Evolutionary conservation across 768 basidiomycete genomes (phyloP).

Genomic region (Termitomyces sp.): DNA sequence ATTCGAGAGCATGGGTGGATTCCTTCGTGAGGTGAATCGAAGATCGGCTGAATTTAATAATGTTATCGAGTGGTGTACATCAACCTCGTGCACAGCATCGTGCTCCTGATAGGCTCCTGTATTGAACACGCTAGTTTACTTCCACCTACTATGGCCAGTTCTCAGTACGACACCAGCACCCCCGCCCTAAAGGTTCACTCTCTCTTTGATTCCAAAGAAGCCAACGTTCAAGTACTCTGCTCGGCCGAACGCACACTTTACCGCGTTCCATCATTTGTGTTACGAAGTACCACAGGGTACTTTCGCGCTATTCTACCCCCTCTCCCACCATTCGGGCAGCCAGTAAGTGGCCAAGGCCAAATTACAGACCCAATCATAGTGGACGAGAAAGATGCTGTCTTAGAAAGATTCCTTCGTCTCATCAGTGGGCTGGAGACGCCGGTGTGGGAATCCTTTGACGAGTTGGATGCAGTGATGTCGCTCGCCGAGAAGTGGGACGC

Average conservation of each 20-base stretch:
- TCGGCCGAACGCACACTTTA: not conserved
- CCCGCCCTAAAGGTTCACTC: not conserved
- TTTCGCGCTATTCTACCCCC: not conserved
- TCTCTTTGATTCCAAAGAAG: not conserved
- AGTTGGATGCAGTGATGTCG: slow-evolving; percentile 32
- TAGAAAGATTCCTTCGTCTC: not conserved
- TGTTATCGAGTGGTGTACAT: not conserved
- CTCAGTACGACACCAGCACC: not conserved
- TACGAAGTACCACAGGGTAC: not conserved
- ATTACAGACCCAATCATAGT: not conserved
- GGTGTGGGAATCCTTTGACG: slow-evolving; percentile 36
- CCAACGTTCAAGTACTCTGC: not conserved
- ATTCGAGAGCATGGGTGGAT: not conserved
- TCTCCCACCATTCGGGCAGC: not conserved
- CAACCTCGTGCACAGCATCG: not conserved
- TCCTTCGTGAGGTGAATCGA: not conserved
- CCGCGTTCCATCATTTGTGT: not conserved
- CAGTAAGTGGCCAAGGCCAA: not conserved
- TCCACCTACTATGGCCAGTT: not conserved
- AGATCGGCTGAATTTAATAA: not conserved
- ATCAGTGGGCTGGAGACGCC: slow-evolving; percentile 27
- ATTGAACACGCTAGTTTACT: not conserved
- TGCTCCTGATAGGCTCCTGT: not conserved
- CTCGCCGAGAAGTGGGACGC: slow-evolving; percentile 47
- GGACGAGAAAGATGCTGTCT: not conserved